These are phyloP conservation scores for Aspergillus homomorphus DNA, from an alignment of 495 filamentous ascomycete species.

Conservation along the genomic window DNA sequence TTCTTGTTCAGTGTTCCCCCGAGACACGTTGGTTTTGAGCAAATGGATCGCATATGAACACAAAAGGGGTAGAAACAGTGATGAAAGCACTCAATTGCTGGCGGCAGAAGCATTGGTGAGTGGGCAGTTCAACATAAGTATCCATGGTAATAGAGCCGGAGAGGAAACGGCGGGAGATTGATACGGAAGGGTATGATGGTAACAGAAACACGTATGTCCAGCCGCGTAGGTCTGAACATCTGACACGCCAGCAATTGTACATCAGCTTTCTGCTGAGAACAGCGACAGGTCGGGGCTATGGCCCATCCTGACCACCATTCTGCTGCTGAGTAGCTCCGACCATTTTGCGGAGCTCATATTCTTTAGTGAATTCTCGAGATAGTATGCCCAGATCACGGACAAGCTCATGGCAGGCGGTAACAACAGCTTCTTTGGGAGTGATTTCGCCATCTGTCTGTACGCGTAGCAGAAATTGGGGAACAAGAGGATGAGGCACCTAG, in stretches of 20 bases:
- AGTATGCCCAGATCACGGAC: constrained; percentile 73
- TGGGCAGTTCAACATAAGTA: background rate
- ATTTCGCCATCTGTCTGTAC: constrained; percentile 88
- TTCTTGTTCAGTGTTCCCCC: too few relatives aligned
- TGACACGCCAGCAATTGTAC: background rate
- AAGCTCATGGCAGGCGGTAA: constrained; percentile 71
- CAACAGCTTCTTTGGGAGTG: constrained; percentile 81
- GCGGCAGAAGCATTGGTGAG: background rate
- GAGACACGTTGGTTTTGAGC: too few relatives aligned
- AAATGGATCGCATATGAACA: background rate
- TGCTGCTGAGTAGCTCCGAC: constrained; percentile 56
- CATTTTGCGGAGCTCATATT: constrained; percentile 91
- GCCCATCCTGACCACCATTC: constrained; percentile 29
- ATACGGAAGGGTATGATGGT: background rate
- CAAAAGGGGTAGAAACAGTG: background rate
- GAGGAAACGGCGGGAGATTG: background rate
- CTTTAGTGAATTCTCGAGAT: constrained; percentile 87
- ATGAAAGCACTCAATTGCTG: background rate
- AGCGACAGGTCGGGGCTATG: background rate
- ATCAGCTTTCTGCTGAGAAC: background rate
- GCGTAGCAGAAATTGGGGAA: constrained; percentile 80
- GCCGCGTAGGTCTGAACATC: constrained; percentile 19
- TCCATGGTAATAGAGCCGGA: background rate
- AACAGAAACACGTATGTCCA: constrained; percentile 18
- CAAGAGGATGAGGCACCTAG: constrained; percentile 80